phyloP scores from a whole-genome alignment of 2,329 filamentous ascomycete species.

The Diaporthe vexans region DNA sequence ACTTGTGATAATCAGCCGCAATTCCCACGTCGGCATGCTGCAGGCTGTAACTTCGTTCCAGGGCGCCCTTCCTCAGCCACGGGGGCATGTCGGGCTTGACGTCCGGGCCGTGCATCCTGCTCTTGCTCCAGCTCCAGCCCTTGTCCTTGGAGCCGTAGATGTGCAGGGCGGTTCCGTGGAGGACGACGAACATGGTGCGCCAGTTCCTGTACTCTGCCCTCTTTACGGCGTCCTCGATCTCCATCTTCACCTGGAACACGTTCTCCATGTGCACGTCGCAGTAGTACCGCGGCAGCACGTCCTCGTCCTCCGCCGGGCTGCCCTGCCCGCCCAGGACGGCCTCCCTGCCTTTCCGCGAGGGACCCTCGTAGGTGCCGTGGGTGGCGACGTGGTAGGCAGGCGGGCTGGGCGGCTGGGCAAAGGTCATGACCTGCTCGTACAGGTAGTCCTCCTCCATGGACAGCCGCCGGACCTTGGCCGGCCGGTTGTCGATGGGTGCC shows the following conservation, averaged over 20 bases:
- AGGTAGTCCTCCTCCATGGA: conserved; percentile 70
- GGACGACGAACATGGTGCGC: conserved; percentile 72
- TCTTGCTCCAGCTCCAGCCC: conserved; percentile 63
- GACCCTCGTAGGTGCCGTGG: conserved; percentile 54
- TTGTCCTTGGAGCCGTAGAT: conserved; percentile 73
- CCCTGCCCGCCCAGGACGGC: conserved; percentile 45
- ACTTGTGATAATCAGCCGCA: conserved; percentile 80
- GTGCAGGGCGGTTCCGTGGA: conserved; percentile 78
- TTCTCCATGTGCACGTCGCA: conserved; percentile 69
- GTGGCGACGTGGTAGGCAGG: conserved; percentile 53
- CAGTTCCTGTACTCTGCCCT: conserved; percentile 74
- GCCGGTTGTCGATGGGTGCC: conserved; percentile 42
- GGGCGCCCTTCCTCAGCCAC: conserved; percentile 66
- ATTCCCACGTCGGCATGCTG: conserved; percentile 83
- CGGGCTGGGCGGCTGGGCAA: conserved; percentile 58
- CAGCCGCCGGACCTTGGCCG: conserved; percentile 54
- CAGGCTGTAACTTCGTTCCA: conserved; percentile 78
- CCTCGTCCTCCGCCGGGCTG: conserved; percentile 53
- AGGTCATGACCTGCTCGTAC: conserved; percentile 66
- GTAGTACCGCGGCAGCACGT: conserved; percentile 69
- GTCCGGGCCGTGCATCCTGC: conserved; percentile 62
- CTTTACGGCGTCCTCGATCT: conserved; percentile 75
- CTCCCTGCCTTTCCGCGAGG: conserved; percentile 40
- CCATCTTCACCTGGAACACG: conserved; percentile 74
- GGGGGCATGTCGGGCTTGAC: conserved; percentile 64